A percentile compares a stretch with the other conserved stretches of the same genome.
Conservation (phyloP, 768 basidiomycete genomes). For the Tubosaeta sp. region DNA sequence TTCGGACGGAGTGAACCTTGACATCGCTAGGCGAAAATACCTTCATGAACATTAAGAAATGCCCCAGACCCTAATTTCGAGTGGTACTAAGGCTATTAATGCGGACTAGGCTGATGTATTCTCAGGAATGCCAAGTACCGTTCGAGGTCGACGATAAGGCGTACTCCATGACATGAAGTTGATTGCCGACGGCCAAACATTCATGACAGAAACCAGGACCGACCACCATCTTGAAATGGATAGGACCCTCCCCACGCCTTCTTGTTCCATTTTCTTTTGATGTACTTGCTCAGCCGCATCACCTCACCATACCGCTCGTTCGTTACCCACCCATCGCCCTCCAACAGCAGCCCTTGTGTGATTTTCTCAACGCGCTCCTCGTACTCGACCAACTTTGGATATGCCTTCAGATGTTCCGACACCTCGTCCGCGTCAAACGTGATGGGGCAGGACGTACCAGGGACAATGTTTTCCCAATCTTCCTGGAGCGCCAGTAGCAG, state of each 20-base stretch:
- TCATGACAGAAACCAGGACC: not conserved
- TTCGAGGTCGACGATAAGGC: no score
- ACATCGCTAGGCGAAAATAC: conserved; percentile 12
- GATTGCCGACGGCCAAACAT: not conserved
- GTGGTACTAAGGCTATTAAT: no score
- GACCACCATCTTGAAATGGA: not conserved
- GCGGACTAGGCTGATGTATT: no score
- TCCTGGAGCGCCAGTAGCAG: no score
- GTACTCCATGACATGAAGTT: no score
- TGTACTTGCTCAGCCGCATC: not conserved
- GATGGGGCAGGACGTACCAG: no score
- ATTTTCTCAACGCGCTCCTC: not conserved
- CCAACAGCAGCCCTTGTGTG: not conserved
- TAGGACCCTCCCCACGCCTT: not conserved
- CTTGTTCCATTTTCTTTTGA: not conserved
- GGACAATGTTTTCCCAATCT: no score
- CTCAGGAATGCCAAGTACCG: no score
- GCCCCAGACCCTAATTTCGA: conserved; percentile 70
- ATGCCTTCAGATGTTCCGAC: no score
- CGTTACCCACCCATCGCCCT: conserved; percentile 1
- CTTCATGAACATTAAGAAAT: conserved; percentile 92
- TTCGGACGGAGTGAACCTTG: conserved; percentile 6
- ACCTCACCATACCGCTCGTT: not conserved
- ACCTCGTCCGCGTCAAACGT: no score
- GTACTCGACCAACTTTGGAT: no score